These are phyloP conservation scores for Geotrichum citri-aurantii DNA, from an alignment of 1,139 yeast genomes.

Conservation along the genomic window DNA sequence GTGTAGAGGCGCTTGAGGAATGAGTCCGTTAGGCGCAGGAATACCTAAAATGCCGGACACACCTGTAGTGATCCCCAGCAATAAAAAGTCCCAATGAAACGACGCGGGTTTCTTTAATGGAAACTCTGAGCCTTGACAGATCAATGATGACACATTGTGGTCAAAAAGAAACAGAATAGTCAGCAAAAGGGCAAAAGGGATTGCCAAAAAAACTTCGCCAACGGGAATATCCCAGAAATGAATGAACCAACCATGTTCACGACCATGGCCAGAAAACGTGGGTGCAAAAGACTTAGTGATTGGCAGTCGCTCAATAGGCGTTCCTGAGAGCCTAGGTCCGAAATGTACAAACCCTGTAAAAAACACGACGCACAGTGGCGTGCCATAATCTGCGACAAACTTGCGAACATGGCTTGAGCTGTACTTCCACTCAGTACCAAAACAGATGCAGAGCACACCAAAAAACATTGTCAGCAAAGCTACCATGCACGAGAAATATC, in stretches of 20 bases:
- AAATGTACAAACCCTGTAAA: constrained; percentile 90
- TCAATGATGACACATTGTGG: constrained; percentile 88
- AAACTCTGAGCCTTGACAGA: constrained; percentile 79
- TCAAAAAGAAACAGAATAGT: constrained; percentile 87
- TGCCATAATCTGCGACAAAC: constrained; percentile 77
- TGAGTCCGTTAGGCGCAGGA: constrained; percentile 93
- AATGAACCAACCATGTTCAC: constrained; percentile 65
- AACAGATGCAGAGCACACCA: constrained; percentile 59
- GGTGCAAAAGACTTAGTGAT: constrained; percentile 73
- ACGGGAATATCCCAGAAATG: constrained; percentile 72
- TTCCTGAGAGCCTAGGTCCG: constrained; percentile 60
- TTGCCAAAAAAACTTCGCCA: constrained; percentile 74
- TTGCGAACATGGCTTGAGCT: constrained; percentile 58
- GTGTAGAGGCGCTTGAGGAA: constrained; percentile 95
- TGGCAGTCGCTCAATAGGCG: constrained; percentile 57
- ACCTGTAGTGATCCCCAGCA: constrained; percentile 83
- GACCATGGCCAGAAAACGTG: constrained; percentile 41
- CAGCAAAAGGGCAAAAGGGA: constrained; percentile 84
- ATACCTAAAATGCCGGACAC: constrained; percentile 80
- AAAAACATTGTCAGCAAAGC: constrained; percentile 68
- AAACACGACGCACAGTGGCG: constrained; percentile 75
- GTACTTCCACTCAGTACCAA: constrained; percentile 57
- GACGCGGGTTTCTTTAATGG: constrained; percentile 81
- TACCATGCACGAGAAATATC: constrained; percentile 70
- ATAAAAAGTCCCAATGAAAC: constrained; percentile 87